These are phyloP conservation scores for Daedalea quercina DNA, from an alignment of 768 basidiomycete species.

Conservation along the genomic window DNA sequence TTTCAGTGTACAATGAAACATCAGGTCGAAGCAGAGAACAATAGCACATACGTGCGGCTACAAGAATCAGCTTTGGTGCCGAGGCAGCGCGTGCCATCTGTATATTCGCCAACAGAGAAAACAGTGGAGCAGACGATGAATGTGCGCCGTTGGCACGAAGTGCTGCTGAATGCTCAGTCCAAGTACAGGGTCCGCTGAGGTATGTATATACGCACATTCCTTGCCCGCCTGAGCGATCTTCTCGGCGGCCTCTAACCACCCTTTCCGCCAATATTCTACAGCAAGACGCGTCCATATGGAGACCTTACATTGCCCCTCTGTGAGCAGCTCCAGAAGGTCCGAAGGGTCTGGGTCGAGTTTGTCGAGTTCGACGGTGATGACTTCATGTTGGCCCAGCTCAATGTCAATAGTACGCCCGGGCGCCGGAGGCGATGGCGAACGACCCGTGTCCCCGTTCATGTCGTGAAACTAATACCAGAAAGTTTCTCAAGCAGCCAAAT, in stretches of 20 bases:
- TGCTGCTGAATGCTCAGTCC: conserved; percentile 27
- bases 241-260: conserved; percentile 70
- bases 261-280: conserved; percentile 82
- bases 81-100: conserved; percentile 72
- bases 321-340: conserved; percentile 67
- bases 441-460: conserved; percentile 8
- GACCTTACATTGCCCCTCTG: conserved; percentile 63
- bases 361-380: conserved; percentile 86
- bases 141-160: conserved; percentile 43
- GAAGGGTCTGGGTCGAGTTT: conserved; percentile 74
- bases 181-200: background rate
- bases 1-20: background rate
- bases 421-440: conserved; percentile 11
- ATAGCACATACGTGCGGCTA: conserved; percentile 52
- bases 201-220: conserved; percentile 41
- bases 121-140: conserved; percentile 60
- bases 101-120: conserved; percentile 80
- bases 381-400: conserved; percentile 76
- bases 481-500: background rate
- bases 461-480: background rate
- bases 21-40: background rate
- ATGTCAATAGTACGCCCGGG: conserved; percentile 34
- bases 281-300: conserved; percentile 81
- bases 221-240: conserved; percentile 63
- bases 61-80: conserved; percentile 76